Conservation (phyloP, 352 stramenopile genomes). For the Globisporangium lucens region DNA sequence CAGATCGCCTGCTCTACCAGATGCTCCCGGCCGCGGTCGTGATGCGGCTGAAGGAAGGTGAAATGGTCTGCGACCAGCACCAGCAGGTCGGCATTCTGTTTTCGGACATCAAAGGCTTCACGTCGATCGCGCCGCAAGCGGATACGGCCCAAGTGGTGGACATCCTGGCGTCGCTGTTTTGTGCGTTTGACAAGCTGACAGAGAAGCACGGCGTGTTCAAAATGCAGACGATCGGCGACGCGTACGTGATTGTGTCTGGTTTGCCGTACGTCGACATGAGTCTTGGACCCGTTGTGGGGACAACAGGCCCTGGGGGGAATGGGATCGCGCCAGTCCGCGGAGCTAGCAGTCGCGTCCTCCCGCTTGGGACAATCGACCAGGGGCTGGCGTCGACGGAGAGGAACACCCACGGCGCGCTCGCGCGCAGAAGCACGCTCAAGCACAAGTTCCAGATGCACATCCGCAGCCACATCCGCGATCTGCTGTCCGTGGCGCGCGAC, state of each 20-base stretch:
- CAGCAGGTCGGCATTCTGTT: conserved; percentile 89
- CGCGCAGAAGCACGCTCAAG: conserved; percentile 65
- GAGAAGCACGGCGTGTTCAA: conserved; percentile 93
- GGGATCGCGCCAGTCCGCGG: conserved; percentile 11
- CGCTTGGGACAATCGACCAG: conserved; percentile 26
- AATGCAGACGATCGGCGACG: conserved; percentile 92
- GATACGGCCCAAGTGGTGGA: conserved; percentile 87
- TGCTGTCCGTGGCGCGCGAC: conserved; percentile 77
- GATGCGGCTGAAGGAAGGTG: conserved; percentile 81
- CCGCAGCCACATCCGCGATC: conserved; percentile 72
- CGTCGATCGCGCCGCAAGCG: conserved; percentile 82
- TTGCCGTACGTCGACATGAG: conserved; percentile 87
- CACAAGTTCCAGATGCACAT: conserved; percentile 83
- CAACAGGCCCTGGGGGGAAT: conserved; percentile 13
- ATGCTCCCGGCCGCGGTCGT: conserved; percentile 84
- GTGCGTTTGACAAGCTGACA: conserved; percentile 89
- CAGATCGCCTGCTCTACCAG: conserved; percentile 80
- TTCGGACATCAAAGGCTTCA: conserved; percentile 91
- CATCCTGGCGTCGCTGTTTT: conserved; percentile 91
- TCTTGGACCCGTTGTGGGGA: conserved; percentile 47
- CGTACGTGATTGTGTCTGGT: conserved; percentile 89
- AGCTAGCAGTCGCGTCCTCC: conserved; percentile 51
- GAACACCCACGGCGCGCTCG: conserved; percentile 13
- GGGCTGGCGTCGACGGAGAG: conserved; percentile 19
- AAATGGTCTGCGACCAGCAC: conserved; percentile 83